A percentile compares a stretch with the other conserved stretches of the same genome.
phyloP scores from a whole-genome alignment of 441 rosid species.

The Croton laevigatus region DNA sequence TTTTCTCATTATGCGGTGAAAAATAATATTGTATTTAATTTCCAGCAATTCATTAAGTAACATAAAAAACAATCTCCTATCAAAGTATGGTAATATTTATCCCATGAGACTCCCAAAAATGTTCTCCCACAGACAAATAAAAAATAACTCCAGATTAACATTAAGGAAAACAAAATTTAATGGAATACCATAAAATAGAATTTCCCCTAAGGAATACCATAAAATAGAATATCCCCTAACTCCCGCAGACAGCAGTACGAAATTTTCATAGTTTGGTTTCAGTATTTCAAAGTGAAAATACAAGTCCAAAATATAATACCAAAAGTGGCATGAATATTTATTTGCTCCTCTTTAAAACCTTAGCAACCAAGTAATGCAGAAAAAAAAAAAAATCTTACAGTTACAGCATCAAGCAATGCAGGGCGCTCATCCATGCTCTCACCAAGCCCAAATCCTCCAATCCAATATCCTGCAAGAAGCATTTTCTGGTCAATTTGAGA shows the following conservation, averaged over 20 bases:
- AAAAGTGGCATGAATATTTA: neutral
- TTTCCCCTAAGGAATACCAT: too few relatives aligned
- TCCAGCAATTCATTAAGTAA: too few relatives aligned
- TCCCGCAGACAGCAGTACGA: neutral
- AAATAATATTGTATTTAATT: neutral
- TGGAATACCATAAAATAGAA: neutral
- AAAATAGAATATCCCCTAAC: neutral
- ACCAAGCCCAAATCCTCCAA: slow-evolving; percentile 85
- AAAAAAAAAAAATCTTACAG: slow-evolving; percentile 38
- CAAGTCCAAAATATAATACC: neutral
- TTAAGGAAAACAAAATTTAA: neutral
- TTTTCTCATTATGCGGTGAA: neutral
- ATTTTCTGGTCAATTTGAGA: slow-evolving; percentile 19
- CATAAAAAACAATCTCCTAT: too few relatives aligned
- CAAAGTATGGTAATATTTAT: too few relatives aligned
- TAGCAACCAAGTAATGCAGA: neutral
- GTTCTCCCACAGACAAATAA: neutral
- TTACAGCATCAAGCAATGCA: slow-evolving; percentile 53
- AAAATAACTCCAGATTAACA: neutral
- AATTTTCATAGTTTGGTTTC: neutral
- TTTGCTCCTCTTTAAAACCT: neutral
- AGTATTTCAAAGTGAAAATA: neutral
- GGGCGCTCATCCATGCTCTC: slow-evolving; percentile 69
- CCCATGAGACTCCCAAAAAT: too few relatives aligned
- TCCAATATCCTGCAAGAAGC: slow-evolving; percentile 58